Evolutionary conservation across 305 asterid genomes (phyloP), one percentile per base, ranked within the genome.

Genomic region (Fraxinus ornus): DNA sequence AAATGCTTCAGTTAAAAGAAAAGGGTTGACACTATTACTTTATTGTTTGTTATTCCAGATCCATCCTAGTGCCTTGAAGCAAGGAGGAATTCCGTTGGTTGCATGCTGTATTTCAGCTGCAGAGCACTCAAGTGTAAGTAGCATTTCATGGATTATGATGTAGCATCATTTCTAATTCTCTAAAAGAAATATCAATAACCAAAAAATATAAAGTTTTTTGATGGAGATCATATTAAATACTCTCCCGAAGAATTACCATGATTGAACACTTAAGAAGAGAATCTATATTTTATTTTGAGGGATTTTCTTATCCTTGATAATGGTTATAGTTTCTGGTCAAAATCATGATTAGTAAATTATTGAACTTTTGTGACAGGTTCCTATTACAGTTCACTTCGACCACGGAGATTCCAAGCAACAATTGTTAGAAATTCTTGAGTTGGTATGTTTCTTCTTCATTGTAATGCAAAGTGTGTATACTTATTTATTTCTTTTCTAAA

Each of bases 321-420:
- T 12, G 17, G 36, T 17, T 21, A 1, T 24, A 33, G 68, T 49
- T 79, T 70, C 75, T 30, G 39, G 41, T 70, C 35, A 17, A 32
- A 70, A 5, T 74, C 79, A 74, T 19, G 3, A 73, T 35, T 26
- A 41, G 49, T 79, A 76, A 78, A 35, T 57, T 76, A 35, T 35
- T 80, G 52, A 78, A 73, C 83, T 81, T 86, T 76, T 75, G 33
- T 83, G 83, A 75, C 94, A 95, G 99, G 98, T 93, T 88, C 98
- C 99, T 36, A 87, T 95, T 78, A 89, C 98, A 22, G 98, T 95
- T 86, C 98, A 95, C 92, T 95, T 92, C 87, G 99, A 95, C 89
- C 99, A 95, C 80, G 99, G 99, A 86, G 90, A 86, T 90, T 94
- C 95, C 64, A 95, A 93, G 86, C 87, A 88, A 89, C 97, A 95